phyloP scores from a whole-genome alignment of 129 eudicot species.

The Sambucus nigra region DNA sequence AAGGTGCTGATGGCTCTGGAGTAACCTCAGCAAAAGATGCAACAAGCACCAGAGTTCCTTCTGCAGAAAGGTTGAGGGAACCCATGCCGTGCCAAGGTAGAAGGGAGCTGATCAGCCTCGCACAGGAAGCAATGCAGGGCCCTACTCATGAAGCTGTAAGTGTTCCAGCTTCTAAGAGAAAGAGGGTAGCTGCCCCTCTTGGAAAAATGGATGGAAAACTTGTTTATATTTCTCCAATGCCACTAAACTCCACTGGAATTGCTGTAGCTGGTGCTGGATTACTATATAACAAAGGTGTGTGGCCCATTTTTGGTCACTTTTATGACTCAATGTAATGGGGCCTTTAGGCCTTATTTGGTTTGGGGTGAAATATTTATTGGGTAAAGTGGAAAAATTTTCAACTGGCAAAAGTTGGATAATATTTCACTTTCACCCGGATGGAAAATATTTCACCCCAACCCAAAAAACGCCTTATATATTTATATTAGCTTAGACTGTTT shows the following conservation, averaged over 20 bases:
- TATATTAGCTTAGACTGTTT: too few species aligned
- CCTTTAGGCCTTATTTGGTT: too few species aligned
- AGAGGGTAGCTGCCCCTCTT: slow-evolving; percentile 78
- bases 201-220: slow-evolving; percentile 36
- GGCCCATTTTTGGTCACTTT: too few species aligned
- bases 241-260: slow-evolving; percentile 54
- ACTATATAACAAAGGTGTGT: slow-evolving; percentile 44
- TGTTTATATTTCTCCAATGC: slow-evolving; percentile 75
- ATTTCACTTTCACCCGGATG: too few species aligned
- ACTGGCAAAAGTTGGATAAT: too few species aligned
- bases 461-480: too few species aligned
- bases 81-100: slow-evolving; percentile 76
- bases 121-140: slow-evolving; percentile 67
- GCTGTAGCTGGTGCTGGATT: slow-evolving; percentile 60
- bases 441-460: too few species aligned
- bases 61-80: slow-evolving; percentile 72
- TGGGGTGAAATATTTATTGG: too few species aligned
- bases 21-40: slow-evolving; percentile 83
- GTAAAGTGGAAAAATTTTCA: too few species aligned
- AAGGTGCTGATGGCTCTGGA: slow-evolving; percentile 94
- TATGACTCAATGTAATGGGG: too few species aligned
- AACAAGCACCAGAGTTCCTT: slow-evolving; percentile 59
- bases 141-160: slow-evolving; percentile 30
- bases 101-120: slow-evolving; percentile 64
- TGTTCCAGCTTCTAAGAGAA: slow-evolving; percentile 55